Conservation (phyloP, 2,329 filamentous ascomycete genomes). For the Botrytis squamosa region DNA sequence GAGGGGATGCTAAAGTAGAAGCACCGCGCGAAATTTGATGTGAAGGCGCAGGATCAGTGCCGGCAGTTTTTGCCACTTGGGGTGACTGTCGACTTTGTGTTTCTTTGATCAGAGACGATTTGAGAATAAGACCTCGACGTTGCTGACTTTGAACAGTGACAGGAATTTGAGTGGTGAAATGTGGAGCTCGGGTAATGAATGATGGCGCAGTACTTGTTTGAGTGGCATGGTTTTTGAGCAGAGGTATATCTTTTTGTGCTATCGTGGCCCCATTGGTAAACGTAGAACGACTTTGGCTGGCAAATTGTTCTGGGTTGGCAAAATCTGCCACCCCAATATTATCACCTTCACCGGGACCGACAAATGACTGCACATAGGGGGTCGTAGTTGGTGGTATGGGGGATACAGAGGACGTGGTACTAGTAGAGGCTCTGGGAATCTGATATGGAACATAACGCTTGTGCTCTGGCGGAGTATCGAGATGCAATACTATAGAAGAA, state of each 20-base stretch:
- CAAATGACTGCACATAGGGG: constrained; percentile 1
- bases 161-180: constrained; percentile 17
- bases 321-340: constrained; percentile 4
- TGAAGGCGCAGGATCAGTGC: not conserved
- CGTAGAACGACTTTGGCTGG: not conserved
- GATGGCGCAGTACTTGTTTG: constrained; percentile 18
- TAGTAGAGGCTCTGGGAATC: not conserved
- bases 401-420: not conserved
- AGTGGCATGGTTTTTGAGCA: constrained; percentile 4
- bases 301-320: not conserved
- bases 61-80: not conserved
- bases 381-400: not conserved
- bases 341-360: not conserved
- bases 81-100: not conserved
- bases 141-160: constrained; percentile 12
- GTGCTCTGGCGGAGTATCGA: constrained; percentile 19
- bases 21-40: not conserved
- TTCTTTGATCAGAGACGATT: not conserved
- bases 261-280: not conserved
- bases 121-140: constrained; percentile 16
- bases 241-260: not conserved
- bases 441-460: not conserved
- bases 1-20: not conserved
- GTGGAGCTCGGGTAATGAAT: constrained; percentile 17
- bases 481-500: constrained; percentile 22